Evolutionary conservation across 2,329 filamentous ascomycete genomes (phyloP), one percentile per base, ranked within the genome.

Genomic region (Aspergillus sp.): DNA sequence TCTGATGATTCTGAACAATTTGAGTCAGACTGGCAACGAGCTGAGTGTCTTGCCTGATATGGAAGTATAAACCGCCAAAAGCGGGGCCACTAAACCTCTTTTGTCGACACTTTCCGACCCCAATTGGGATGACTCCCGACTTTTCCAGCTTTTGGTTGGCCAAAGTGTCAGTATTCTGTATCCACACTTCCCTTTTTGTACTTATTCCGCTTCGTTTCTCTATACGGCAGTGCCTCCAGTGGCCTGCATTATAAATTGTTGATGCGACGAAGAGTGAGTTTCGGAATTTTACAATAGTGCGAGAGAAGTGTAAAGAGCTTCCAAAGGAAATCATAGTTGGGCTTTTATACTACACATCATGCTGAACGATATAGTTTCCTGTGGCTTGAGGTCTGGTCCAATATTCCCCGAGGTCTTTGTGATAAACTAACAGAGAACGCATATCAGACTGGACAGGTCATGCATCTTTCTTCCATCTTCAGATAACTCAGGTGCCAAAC

Each of bases 391-490:
- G 24, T 26, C 9, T 26, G 24, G 24, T 8, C 24, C 6, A 10
- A 8, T 5, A 1, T 26, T 26, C 6, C 24, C 24, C 24, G 3
- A 36, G 33, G 33, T 14, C 6, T 22, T 4, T 42, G 17, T 17
- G 38, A 14, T 42, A 36, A 36, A 36, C 33, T 36, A 36, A 36
- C 16, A 1, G 16, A 30, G 14, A 17, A 45, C 10, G 17, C 14
- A 4, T 9, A 17, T 8, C 17, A 42, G 60, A 4, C 50, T 62
- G 2, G 54, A 59, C 26, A 35, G 53, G 42, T 32, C 59, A 48
- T 59, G 55, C 38, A 52, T 61, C 36, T 61, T 60, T 16, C 36
- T 59, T 4, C 53, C 51, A 11, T 32, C 50, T 14, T 11, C 41
- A 9, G 33, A 46, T 2, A 7, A 26, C 20, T 44, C 19, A 17